phyloP scores from a whole-genome alignment of 2,329 filamentous ascomycete genomes.

The Exophiala mesophila region DNA sequence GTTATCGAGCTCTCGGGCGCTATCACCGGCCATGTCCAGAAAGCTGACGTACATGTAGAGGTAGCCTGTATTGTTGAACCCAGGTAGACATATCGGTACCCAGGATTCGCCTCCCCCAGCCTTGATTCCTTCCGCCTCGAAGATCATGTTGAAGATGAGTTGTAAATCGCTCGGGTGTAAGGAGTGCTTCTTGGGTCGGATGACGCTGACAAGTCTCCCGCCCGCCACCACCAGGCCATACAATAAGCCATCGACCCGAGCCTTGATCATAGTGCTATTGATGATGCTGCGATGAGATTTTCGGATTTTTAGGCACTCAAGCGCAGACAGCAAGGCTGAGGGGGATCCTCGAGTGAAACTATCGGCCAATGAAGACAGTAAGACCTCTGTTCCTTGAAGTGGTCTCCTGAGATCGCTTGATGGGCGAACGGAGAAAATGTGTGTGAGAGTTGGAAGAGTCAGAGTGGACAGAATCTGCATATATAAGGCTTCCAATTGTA shows the following conservation, averaged over 20 bases:
- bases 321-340: slow-evolving; percentile 77
- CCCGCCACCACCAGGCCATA: slow-evolving; percentile 93
- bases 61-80: slow-evolving; percentile 95
- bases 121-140: slow-evolving; percentile 87
- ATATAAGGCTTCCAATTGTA: slow-evolving; percentile 88
- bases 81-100: slow-evolving; percentile 92
- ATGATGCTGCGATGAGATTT: slow-evolving; percentile 83
- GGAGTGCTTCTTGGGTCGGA: slow-evolving; percentile 89
- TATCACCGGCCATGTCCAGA: slow-evolving; percentile 59
- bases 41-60: slow-evolving; percentile 99
- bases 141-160: slow-evolving; percentile 98
- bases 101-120: slow-evolving; percentile 93
- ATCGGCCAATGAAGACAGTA: slow-evolving; percentile 87
- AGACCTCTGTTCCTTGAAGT: slow-evolving; percentile 81
- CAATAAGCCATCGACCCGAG: slow-evolving; percentile 70
- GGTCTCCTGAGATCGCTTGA: slow-evolving; percentile 91
- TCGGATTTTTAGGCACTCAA: slow-evolving; percentile 88
- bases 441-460: slow-evolving; percentile 78
- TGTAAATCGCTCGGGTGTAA: slow-evolving; percentile 93
- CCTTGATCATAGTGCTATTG: slow-evolving; percentile 79
- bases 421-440: slow-evolving; percentile 81
- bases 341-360: slow-evolving; percentile 91
- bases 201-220: slow-evolving; percentile 87
- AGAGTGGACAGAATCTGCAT: slow-evolving; percentile 97
- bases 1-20: slow-evolving; percentile 37